These are phyloP conservation scores for Phanerochaete sordida DNA, from an alignment of 768 basidiomycete species.

Conservation along the genomic window DNA sequence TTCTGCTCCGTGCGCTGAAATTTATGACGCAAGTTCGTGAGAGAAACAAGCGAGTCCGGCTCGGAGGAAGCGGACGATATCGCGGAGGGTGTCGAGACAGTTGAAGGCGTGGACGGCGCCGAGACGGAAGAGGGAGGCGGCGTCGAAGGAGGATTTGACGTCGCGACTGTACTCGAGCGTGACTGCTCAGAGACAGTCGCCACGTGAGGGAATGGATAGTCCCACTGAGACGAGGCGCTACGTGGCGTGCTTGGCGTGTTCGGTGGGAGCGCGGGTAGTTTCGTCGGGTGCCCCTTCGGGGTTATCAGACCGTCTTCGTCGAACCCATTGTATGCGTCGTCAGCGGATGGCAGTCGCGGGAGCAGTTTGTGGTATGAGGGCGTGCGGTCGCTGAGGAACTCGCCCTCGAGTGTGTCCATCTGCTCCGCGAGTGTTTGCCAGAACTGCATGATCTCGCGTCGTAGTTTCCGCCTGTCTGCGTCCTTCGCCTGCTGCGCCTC, in stretches of 20 bases:
- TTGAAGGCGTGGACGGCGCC: not conserved
- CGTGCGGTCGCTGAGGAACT: slow-evolving; percentile 22
- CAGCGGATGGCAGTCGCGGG: slow-evolving; percentile 56
- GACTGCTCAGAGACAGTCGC: not conserved
- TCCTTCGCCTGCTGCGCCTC: slow-evolving; percentile 10
- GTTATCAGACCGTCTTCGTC: slow-evolving; percentile 19
- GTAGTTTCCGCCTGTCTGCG: slow-evolving; percentile 45
- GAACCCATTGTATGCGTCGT: slow-evolving; percentile 40
- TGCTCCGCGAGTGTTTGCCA: slow-evolving; percentile 63
- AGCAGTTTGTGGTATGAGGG: slow-evolving; percentile 41
- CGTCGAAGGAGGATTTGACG: too few relatives aligned
- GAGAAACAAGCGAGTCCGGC: slow-evolving; percentile 34
- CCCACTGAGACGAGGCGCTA: not conserved
- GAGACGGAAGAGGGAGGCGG: not conserved
- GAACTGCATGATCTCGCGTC: slow-evolving; percentile 60
- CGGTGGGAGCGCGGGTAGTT: slow-evolving; percentile 18
- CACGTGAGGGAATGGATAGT: not conserved
- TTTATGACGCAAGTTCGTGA: slow-evolving; percentile 48
- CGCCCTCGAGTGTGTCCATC: slow-evolving; percentile 57
- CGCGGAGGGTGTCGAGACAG: not conserved
- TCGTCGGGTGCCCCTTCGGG: slow-evolving; percentile 17
- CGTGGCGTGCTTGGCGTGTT: slow-evolving; percentile 12
- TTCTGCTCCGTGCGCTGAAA: slow-evolving; percentile 59
- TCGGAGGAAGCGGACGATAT: slow-evolving; percentile 12
- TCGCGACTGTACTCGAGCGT: not conserved